A percentile compares a stretch with the other conserved stretches of the same genome.
Conservation (phyloP, 2,329 filamentous ascomycete genomes). For the Gremmenia infestans region DNA sequence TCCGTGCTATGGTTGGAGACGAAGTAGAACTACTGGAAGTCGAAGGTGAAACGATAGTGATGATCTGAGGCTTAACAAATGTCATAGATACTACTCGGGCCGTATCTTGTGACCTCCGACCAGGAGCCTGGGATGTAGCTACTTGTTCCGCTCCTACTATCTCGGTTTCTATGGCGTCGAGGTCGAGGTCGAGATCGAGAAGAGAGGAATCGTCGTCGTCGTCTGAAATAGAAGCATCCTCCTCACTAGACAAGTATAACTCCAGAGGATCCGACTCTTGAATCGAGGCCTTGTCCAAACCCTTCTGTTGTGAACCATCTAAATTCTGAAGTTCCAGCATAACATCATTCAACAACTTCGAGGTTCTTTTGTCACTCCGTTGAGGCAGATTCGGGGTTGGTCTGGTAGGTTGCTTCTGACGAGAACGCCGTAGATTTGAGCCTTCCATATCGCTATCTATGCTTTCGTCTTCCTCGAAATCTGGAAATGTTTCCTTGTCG, state of each 20-base stretch:
- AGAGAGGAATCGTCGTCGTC: slow-evolving; percentile 51
- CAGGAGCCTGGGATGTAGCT: slow-evolving; percentile 19
- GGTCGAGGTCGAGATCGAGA: slow-evolving; percentile 34
- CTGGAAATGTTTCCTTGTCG: slow-evolving; percentile 18
- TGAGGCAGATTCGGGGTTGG: slow-evolving; percentile 21
- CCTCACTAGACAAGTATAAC: slow-evolving; percentile 60
- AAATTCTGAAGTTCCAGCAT: slow-evolving; percentile 26
- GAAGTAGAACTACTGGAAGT: neutral
- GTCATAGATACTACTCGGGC: slow-evolving; percentile 56
- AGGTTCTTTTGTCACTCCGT: slow-evolving; percentile 24
- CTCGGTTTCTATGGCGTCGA: slow-evolving; percentile 19
- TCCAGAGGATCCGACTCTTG: slow-evolving; percentile 44
- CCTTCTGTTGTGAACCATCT: slow-evolving; percentile 15
- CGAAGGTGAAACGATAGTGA: slow-evolving; percentile 12
- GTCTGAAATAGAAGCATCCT: slow-evolving; percentile 59
- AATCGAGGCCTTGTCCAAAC: slow-evolving; percentile 14
- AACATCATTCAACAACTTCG: slow-evolving; percentile 23
- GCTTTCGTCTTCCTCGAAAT: slow-evolving; percentile 20
- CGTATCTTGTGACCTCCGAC: slow-evolving; percentile 40
- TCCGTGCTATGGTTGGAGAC: slow-evolving; percentile 1
- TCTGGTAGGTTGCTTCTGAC: slow-evolving; percentile 19
- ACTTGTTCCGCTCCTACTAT: slow-evolving; percentile 33
- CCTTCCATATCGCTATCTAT: slow-evolving; percentile 28
- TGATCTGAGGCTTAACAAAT: slow-evolving; percentile 52
- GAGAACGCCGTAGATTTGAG: slow-evolving; percentile 19